phyloP scores from a whole-genome alignment of 352 stramenopile species.

The Phytophthora sp. region DNA sequence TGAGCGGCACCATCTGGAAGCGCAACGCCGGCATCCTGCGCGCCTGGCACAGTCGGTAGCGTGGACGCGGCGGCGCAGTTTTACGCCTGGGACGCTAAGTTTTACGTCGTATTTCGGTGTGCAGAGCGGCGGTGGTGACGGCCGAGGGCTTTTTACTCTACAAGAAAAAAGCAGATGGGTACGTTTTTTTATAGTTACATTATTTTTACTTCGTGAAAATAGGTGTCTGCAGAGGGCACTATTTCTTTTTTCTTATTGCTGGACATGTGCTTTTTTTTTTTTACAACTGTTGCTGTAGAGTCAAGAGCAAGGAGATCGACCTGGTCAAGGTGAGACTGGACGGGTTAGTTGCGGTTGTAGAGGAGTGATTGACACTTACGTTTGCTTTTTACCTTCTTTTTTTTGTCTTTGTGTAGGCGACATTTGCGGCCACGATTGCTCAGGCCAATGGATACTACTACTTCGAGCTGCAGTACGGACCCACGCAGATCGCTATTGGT shows the following conservation, averaged over 20 bases:
- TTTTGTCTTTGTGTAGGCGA: conserved; percentile 25
- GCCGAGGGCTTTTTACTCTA: conserved; percentile 71
- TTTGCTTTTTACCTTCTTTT: background rate
- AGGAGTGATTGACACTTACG: background rate
- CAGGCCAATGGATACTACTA: conserved; percentile 61
- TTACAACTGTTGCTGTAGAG: conserved; percentile 24
- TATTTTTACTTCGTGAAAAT: conserved; percentile 4
- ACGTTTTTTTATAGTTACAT: conserved; percentile 3
- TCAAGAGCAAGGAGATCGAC: conserved; percentile 70
- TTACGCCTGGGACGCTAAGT: too few relatives aligned
- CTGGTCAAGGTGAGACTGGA: conserved; percentile 63
- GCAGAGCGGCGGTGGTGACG: conserved; percentile 55
- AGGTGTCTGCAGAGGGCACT: background rate
- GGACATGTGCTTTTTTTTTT: background rate
- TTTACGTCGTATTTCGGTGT: too few relatives aligned
- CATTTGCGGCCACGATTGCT: conserved; percentile 46
- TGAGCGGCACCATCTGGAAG: conserved; percentile 67
- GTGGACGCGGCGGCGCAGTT: too few relatives aligned
- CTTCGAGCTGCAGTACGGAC: conserved; percentile 58
- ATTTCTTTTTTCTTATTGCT: background rate
- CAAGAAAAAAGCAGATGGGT: conserved; percentile 69
- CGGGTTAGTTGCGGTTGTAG: too few relatives aligned
- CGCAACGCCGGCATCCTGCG: conserved; percentile 70
- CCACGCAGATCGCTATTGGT: conserved; percentile 51
- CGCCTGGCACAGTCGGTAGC: conserved; percentile 62